These are phyloP conservation scores for Irpex rosettiformis DNA, from an alignment of 1,284 basidiomycete species.

Conservation along the genomic window DNA sequence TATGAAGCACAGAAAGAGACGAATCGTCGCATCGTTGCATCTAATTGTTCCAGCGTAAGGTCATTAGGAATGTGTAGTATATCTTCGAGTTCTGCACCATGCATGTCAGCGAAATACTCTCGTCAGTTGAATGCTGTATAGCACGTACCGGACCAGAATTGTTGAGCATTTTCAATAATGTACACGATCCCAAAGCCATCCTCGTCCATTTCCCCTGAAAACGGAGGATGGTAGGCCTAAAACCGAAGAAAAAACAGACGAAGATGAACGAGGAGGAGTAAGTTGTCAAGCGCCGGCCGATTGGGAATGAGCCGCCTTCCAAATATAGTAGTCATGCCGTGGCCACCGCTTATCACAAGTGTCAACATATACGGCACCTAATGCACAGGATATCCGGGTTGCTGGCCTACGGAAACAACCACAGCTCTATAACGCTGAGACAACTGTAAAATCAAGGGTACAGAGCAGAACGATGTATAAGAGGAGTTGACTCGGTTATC, in stretches of 20 bases:
- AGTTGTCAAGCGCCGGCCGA: neutral
- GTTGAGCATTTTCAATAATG: slow-evolving; percentile 73
- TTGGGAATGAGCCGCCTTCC: neutral
- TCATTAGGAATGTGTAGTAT: slow-evolving; percentile 66
- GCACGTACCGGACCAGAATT: slow-evolving; percentile 81
- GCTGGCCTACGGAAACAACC: no score
- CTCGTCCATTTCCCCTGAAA: slow-evolving; percentile 15
- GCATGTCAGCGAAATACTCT: slow-evolving; percentile 3
- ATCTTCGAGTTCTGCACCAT: slow-evolving; percentile 80
- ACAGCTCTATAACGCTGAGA: no score
- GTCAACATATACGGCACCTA: neutral
- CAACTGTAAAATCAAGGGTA: no score
- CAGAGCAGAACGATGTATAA: no score
- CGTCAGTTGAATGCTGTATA: slow-evolving; percentile 6
- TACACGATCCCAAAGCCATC: slow-evolving; percentile 69
- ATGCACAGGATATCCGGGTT: no score
- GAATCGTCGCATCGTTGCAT: slow-evolving; percentile 75
- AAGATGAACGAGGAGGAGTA: slow-evolving; percentile 3
- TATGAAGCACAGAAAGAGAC: slow-evolving; percentile 77
- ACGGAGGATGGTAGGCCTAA: neutral
- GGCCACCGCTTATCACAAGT: neutral
- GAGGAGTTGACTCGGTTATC: no score
- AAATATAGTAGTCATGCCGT: neutral
- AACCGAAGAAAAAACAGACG: neutral
- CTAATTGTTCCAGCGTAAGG: slow-evolving; percentile 70